Evolutionary conservation across 2,329 filamentous ascomycete species (phyloP), one percentile per base, ranked within the genome.

Genomic region (Monilinia fructigena): DNA sequence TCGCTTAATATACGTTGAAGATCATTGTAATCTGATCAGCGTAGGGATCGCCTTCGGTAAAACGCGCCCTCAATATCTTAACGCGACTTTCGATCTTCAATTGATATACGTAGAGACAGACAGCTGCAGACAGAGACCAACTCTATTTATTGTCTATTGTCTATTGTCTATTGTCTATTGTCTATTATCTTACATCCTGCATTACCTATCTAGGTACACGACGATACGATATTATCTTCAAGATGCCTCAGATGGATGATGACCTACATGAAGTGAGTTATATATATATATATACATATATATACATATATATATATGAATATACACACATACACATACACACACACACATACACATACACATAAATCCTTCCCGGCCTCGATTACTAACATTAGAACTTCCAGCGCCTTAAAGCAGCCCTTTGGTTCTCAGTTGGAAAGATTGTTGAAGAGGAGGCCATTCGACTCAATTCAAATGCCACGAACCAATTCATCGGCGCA

Each of bases 371-470:
- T 18, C 38, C 10, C 48, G 35, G 50, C 26, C 67, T 16, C 26
- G 48, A 7, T 31, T 45, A 14, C 42, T 65, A n/a, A 52, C 31
- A 16, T 6, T n/a, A 4, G 62, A 8, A 66, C 38, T 42, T 55
- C 3, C 71, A 97, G 89, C 88, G 89, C 70, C 85, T 95, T 73
- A 96, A 96, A 81, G 87, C 90, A 47, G 90, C 91, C 18, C 85
- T 96, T 31, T 96, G 92, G 92, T 89, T 89, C 74, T 86, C 88
- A 31, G 86, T 96, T 68, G 91, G 92, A 71, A 90, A 92, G 76
- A 94, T 96, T 68, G 91, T 97, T 70, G 94, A 98, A 76, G 88
- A 94, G 71, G 90, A 96, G 76, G 89, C 88, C 23, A 80, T 92
- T 40, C 82, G 84, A 66, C 82, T 88, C 38, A 87, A 91, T 75